Evolutionary conservation across 225 moss, liverwort and hornwort genomes (phyloP), one percentile per base, ranked within the genome.

Genomic region (Antitrichia curtipendula): DNA sequence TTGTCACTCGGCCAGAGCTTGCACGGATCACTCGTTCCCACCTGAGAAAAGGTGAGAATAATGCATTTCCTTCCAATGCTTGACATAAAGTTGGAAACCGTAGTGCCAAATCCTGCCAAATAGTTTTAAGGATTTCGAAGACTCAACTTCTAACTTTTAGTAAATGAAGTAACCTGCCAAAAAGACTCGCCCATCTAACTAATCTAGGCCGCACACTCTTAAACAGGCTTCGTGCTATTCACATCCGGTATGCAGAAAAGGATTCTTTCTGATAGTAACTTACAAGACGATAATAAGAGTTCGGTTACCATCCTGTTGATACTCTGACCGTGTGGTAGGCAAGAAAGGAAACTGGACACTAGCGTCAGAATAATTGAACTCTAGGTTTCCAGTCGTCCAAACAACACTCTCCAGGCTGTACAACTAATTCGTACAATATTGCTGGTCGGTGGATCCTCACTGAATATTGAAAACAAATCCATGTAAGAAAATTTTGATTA

Each of bases 301-400:
- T 60, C 1, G 27, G 66, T 75, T 57, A 43, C 58, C 24, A 50
- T 5, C 19, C 56, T 40, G 16, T 87, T 47, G 83, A 65, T 57
- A 66, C 85, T 52, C 60, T 89, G 69, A 81, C 85, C 60, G 66
- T 20, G 69, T 68, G 45, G 75, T 80, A 81, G 84, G 75, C 68
- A 66, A 75, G 81, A 84, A 86, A 59, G 66, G 24, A 69, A 84
- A 60, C 70, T 90, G 90, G 66, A 72, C 54, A 61, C 32, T 81
- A 60, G 66, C 68, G 36, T 79, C 82, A 52, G 82, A 85, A 83
- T 91, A 89, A 91, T 89, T 89, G 85, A 82, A 89, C 85, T 79
- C 82, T 24, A 82, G 82, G 34, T 50, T 64, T 82, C 82, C 74
- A 54, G 71, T 82, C 71, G 73, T 84, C 74, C 68, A 34, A 83